phyloP scores from a whole-genome alignment of 164 flowering plant species.

The Stephania japonica region DNA sequence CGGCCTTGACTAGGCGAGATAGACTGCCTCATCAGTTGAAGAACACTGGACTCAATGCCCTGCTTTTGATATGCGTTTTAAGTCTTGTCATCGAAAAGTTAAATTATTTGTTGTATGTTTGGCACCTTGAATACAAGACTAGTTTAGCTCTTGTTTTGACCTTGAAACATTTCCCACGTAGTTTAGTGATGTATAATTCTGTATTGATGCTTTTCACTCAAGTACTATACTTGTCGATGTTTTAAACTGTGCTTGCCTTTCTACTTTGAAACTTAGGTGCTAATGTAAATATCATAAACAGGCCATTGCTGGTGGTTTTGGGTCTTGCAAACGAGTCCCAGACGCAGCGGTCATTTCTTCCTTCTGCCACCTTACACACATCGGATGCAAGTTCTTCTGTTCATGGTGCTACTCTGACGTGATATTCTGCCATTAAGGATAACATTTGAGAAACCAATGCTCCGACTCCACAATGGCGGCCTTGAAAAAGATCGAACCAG shows the following conservation, averaged over 20 bases:
- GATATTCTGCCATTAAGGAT: conserved; percentile 17
- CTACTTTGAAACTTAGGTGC: conserved; percentile 1
- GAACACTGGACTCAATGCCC: not conserved
- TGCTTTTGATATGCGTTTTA: not conserved
- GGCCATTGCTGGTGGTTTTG: conserved; percentile 55
- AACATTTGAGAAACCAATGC: not conserved
- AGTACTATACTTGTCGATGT: not conserved
- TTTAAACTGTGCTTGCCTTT: not conserved
- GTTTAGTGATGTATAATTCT: too few relatives aligned
- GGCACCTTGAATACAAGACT: not conserved
- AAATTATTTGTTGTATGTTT: not conserved
- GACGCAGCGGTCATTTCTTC: conserved; percentile 29
- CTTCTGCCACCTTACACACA: conserved; percentile 39
- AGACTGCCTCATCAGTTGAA: too few relatives aligned
- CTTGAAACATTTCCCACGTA: too few relatives aligned
- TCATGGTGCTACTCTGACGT: conserved; percentile 54
- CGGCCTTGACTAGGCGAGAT: too few relatives aligned
- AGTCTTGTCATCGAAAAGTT: too few relatives aligned
- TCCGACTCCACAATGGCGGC: not conserved
- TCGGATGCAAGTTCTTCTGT: conserved; percentile 57
- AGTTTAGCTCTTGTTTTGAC: too few relatives aligned
- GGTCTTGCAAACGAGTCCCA: conserved; percentile 66
- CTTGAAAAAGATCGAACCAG: too few relatives aligned
- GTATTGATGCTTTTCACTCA: too few relatives aligned
- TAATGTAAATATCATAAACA: conserved; percentile 26